Conservation (phyloP, 2,329 filamentous ascomycete species). For the Mycosphaerella sp. region DNA sequence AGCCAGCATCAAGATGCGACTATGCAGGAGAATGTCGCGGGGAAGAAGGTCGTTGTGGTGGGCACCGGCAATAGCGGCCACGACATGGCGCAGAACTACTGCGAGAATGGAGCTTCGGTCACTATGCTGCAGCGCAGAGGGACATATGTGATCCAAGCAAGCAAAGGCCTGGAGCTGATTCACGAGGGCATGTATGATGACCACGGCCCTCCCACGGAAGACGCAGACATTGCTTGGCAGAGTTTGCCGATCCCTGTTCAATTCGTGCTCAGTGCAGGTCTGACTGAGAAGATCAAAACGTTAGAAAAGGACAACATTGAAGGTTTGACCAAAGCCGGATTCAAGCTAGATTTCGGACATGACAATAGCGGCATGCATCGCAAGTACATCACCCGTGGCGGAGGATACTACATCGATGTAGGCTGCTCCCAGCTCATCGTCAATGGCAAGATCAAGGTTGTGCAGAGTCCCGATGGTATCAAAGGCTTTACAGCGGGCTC, state of each 20-base stretch:
- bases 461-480: conserved; percentile 47
- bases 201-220: conserved; percentile 55
- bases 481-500: conserved; percentile 43
- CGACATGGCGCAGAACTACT: conserved; percentile 48
- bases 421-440: conserved; percentile 57
- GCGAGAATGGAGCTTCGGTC: conserved; percentile 59
- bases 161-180: conserved; percentile 47
- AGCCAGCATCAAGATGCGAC: conserved; percentile 10
- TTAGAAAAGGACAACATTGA: conserved; percentile 29
- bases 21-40: conserved; percentile 15
- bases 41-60: conserved; percentile 46
- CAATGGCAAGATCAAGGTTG: conserved; percentile 59
- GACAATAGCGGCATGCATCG: conserved; percentile 53
- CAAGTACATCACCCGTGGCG: conserved; percentile 61
- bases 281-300: conserved; percentile 34
- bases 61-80: conserved; percentile 48
- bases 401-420: conserved; percentile 66
- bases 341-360: conserved; percentile 54
- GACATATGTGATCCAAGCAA: conserved; percentile 57
- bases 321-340: conserved; percentile 51
- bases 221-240: conserved; percentile 58
- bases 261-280: conserved; percentile 52
- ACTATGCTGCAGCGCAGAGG: conserved; percentile 65
- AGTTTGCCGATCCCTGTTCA: conserved; percentile 54
- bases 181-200: conserved; percentile 45